Evolutionary conservation across 2,329 filamentous ascomycete genomes (phyloP).

Genomic region (Aspergillus arachidicola): DNA sequence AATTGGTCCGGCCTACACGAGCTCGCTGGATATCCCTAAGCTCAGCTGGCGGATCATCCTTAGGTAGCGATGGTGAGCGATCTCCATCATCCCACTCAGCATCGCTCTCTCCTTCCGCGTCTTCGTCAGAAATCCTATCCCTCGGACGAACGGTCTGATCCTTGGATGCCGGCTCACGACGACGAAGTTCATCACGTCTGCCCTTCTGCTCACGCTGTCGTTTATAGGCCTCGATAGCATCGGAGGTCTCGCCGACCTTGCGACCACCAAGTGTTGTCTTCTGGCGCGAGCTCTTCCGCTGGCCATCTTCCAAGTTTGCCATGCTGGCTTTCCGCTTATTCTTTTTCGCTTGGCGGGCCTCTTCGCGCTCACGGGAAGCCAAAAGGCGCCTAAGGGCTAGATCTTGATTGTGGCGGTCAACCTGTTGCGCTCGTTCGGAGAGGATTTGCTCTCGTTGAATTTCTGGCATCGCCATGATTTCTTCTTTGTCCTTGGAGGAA

Average conservation of each 20-base stretch:
- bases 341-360: conserved; percentile 54
- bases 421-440: conserved; percentile 80
- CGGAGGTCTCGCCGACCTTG: conserved; percentile 68
- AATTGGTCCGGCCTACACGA: conserved; percentile 80
- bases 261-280: conserved; percentile 68
- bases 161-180: conserved; percentile 43
- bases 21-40: conserved; percentile 83
- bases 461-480: conserved; percentile 85
- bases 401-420: conserved; percentile 81
- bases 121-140: conserved; percentile 62
- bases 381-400: conserved; percentile 78
- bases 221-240: conserved; percentile 73
- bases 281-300: conserved; percentile 73
- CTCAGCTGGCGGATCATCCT: conserved; percentile 70
- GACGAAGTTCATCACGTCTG: conserved; percentile 51
- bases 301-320: conserved; percentile 76
- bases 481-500: conserved; percentile 70
- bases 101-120: conserved; percentile 74
- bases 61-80: conserved; percentile 54
- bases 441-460: conserved; percentile 89
- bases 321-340: conserved; percentile 75
- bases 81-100: conserved; percentile 71
- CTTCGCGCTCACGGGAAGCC: conserved; percentile 65
- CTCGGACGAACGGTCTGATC: conserved; percentile 65
- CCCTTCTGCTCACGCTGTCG: conserved; percentile 62